These are phyloP conservation scores for Amanita subjunquillea DNA, from an alignment of 768 basidiomycete species.

Conservation along the genomic window DNA sequence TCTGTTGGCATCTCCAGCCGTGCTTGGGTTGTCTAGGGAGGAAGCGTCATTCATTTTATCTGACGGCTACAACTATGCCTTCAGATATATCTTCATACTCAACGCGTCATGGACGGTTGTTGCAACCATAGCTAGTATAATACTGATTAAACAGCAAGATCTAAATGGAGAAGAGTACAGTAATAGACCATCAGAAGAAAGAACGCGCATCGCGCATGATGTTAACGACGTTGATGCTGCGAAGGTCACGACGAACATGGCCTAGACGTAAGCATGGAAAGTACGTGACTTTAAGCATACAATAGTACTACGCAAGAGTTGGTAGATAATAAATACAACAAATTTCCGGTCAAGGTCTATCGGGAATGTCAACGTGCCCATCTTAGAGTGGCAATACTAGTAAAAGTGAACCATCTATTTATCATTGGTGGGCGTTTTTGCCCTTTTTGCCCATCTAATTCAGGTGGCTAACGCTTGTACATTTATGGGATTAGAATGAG, in stretches of 20 bases:
- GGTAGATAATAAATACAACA: too few species aligned
- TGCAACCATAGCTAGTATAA: slow-evolving; percentile 42
- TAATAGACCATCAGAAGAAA: neutral
- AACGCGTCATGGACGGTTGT: slow-evolving; percentile 44
- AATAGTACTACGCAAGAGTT: neutral
- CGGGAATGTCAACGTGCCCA: too few species aligned
- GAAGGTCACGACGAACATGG: neutral
- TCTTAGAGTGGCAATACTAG: too few species aligned
- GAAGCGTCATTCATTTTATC: slow-evolving; percentile 32
- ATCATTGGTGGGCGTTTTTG: too few species aligned
- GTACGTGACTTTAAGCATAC: neutral
- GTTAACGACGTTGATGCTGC: too few species aligned
- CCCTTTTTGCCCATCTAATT: too few species aligned
- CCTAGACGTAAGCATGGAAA: neutral
- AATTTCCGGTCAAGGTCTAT: too few species aligned
- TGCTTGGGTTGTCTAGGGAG: slow-evolving; percentile 24
- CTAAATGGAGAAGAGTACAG: slow-evolving; percentile 45
- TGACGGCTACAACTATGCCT: slow-evolving; percentile 45
- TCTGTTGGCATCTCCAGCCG: slow-evolving; percentile 19
- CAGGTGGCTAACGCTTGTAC: neutral
- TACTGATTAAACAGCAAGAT: slow-evolving; percentile 55
- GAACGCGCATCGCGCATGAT: neutral
- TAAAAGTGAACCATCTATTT: too few species aligned
- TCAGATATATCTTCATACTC: slow-evolving; percentile 49
- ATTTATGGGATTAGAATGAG: neutral